These are phyloP conservation scores for Fusarium brevicatenulatum DNA, from an alignment of 2,329 filamentous ascomycete species.

Conservation along the genomic window DNA sequence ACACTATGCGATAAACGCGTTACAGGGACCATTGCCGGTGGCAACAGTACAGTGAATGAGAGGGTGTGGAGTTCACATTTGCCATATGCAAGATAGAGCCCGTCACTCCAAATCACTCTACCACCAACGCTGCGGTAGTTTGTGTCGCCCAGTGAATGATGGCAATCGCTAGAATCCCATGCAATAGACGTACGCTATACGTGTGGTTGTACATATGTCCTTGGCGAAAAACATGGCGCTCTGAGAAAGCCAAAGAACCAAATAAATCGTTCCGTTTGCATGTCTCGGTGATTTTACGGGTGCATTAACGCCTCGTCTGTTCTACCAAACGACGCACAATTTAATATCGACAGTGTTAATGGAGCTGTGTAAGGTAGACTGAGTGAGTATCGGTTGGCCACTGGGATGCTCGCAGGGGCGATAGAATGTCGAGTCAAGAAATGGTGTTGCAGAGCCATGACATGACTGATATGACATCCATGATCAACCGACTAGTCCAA, in stretches of 20 bases:
- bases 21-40: not conserved
- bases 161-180: slow-evolving; percentile 40
- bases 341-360: not conserved
- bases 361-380: not conserved
- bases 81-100: slow-evolving; percentile 1
- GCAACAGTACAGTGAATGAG: not conserved
- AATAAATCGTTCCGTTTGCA: slow-evolving; percentile 33
- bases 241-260: slow-evolving; percentile 17
- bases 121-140: not conserved
- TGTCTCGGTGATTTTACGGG: slow-evolving; percentile 44
- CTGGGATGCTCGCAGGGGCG: slow-evolving; percentile 12
- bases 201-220: not conserved
- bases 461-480: slow-evolving; percentile 27
- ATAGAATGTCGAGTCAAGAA: slow-evolving; percentile 15
- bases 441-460: not conserved
- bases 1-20: not conserved
- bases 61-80: slow-evolving; percentile 11
- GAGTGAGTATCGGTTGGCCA: not conserved
- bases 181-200: not conserved
- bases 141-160: slow-evolving; percentile 29
- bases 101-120: not conserved
- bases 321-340: slow-evolving; percentile 29
- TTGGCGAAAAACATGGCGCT: slow-evolving; percentile 20
- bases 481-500: slow-evolving; percentile 3
- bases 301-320: slow-evolving; percentile 31